phyloP scores from a whole-genome alignment of 257 asterid species.

The Przewalskia tangutica region DNA sequence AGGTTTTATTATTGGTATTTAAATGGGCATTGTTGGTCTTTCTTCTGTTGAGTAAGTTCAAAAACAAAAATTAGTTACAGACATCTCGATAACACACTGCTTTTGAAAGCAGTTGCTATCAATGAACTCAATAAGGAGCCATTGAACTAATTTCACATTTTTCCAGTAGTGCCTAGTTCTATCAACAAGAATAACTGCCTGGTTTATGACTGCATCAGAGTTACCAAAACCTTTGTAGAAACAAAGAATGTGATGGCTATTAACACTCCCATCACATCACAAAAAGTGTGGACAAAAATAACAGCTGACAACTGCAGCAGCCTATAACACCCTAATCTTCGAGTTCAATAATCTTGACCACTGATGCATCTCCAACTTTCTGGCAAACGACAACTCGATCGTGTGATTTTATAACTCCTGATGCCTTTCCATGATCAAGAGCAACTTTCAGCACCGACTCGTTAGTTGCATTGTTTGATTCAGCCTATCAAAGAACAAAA shows the following conservation, averaged over 20 bases:
- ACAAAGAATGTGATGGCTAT: background rate
- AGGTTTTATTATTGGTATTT: background rate
- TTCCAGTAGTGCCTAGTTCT: background rate
- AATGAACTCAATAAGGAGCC: background rate
- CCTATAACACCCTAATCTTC: slow-evolving; percentile 32
- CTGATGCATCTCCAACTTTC: slow-evolving; percentile 84
- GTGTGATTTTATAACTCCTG: slow-evolving; percentile 60
- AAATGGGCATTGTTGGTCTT: background rate
- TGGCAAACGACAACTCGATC: slow-evolving; percentile 81
- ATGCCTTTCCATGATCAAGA: slow-evolving; percentile 63
- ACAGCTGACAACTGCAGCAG: background rate
- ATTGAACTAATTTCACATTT: background rate
- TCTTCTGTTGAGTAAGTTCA: background rate
- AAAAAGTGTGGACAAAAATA: background rate
- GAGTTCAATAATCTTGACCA: slow-evolving; percentile 79
- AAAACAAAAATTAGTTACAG: background rate
- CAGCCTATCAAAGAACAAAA: slow-evolving; percentile 39
- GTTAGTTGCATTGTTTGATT: slow-evolving; percentile 46
- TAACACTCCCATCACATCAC: background rate
- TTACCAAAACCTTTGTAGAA: background rate
- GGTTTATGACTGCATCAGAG: background rate
- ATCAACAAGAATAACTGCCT: background rate
- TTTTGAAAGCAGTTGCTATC: background rate
- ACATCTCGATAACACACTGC: background rate
- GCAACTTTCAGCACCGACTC: slow-evolving; percentile 76